These are phyloP conservation scores for Heliocybe sulcata DNA, from an alignment of 1,284 basidiomycete species.

Conservation along the genomic window DNA sequence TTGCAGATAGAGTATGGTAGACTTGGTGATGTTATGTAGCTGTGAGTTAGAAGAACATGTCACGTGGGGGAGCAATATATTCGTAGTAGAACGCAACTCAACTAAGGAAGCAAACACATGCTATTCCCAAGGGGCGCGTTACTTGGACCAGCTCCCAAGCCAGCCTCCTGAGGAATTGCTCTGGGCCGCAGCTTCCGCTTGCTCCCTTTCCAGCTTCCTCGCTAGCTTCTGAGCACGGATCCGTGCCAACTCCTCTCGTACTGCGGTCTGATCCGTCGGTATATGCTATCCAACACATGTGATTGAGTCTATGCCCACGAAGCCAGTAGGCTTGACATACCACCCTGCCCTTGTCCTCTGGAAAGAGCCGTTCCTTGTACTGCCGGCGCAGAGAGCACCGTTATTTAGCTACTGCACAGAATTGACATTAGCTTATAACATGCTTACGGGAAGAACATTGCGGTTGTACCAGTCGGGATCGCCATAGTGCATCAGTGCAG, in stretches of 20 bases:
- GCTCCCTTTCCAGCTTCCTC: constrained; percentile 21
- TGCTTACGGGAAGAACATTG: constrained; percentile 73
- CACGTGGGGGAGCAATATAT: too few species aligned
- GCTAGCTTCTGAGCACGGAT: constrained; percentile 58
- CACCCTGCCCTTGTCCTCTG: constrained; percentile 45
- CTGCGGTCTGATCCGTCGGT: constrained; percentile 54
- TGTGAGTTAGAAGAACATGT: too few species aligned
- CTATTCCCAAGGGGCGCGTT: too few species aligned
- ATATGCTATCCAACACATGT: constrained; percentile 27
- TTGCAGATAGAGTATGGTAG: too few species aligned
- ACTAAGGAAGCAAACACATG: neutral
- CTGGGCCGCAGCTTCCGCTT: neutral
- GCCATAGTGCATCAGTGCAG: constrained; percentile 82
- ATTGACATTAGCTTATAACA: neutral
- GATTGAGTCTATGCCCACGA: neutral
- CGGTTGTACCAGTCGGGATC: constrained; percentile 84
- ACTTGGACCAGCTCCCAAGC: neutral
- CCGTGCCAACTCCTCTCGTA: constrained; percentile 62
- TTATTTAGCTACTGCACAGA: neutral
- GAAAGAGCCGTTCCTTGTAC: constrained; percentile 69
- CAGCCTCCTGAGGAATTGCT: constrained; percentile 2
- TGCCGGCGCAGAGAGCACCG: constrained; percentile 18
- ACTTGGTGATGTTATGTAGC: too few species aligned
- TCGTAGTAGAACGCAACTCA: neutral
- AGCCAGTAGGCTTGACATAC: constrained; percentile 25